phyloP scores from a whole-genome alignment of 225 moss, liverwort and hornwort species.

The Marchantia polymorpha region DNA sequence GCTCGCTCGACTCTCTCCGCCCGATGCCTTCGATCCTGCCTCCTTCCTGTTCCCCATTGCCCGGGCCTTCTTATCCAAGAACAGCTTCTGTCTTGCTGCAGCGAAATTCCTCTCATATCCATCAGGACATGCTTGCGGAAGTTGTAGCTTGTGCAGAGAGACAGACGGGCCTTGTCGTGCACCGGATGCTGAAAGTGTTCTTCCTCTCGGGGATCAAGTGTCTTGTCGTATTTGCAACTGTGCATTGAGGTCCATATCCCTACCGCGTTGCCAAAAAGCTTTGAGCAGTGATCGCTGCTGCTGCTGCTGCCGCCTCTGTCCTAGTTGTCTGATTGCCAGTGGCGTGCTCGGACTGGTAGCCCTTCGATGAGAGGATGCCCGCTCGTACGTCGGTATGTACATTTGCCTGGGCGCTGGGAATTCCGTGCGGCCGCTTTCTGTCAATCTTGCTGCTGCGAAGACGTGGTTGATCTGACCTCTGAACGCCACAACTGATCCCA shows the following conservation, averaged over 20 bases:
- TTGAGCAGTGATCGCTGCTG: background rate
- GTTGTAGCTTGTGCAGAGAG: background rate
- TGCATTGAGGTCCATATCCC: background rate
- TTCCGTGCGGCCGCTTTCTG: background rate
- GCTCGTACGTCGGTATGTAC: background rate
- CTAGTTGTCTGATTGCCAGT: background rate
- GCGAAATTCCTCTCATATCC: background rate
- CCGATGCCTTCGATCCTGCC: background rate
- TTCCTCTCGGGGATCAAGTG: background rate
- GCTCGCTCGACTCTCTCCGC: background rate
- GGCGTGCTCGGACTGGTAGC: background rate
- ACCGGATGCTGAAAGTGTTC: background rate
- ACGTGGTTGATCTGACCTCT: background rate
- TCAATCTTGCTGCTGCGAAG: background rate
- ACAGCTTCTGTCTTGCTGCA: background rate
- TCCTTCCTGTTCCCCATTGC: background rate
- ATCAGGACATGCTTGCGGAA: background rate
- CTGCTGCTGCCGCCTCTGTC: background rate
- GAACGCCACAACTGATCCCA: background rate
- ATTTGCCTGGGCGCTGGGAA: background rate
- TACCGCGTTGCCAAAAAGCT: background rate
- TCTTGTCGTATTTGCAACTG: constrained; percentile 16
- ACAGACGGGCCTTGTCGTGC: too few relatives aligned
- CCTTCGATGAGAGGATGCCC: background rate
- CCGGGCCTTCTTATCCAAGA: background rate